Base-by-base conservation (phyloP, 2,329 filamentous ascomycete species). In the Pseudogymnoascus sp. region DNA sequence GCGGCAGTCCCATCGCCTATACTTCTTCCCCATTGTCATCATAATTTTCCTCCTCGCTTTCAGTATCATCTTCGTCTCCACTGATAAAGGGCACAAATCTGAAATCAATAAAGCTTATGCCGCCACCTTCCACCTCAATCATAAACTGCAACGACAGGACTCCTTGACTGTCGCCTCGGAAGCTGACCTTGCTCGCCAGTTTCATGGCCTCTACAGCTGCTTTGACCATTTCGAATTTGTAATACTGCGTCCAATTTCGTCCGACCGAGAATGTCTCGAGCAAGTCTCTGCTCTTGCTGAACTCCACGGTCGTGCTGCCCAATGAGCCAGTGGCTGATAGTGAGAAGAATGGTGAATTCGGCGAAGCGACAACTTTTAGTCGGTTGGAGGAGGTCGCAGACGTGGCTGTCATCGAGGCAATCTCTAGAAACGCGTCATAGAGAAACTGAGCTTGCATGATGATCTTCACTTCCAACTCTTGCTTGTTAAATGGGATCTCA, bases 91-190 rank as follows among this genome's bases (percentile, higher is more conserved):
- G 90, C 63, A 95, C 87, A 71, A 94, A 91, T 19, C 89, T 81
- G 73, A 93, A 95, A 73, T 94, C 90, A 23, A 94, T 80, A 75
- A 93, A 95, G 68, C 86, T 90, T 39, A 86, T 79, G 23, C 80
- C 80, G 4, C 83, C 82, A 6, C 83, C 83, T 65, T 94, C 91
- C 43, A 92, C 81, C 72, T 97, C 91, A 14, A 99, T 88, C 89
- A 99, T 94, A 70, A 97, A 97, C 72, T 99, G 94, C 73, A 97
- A 77, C 74, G 91, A 97, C 66, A 99, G 75, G 31, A 99, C 93
- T 0, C 94, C 93, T 72, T 96, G 91, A 1, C 83, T 81, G 74
- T 99, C 94, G 0, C 91, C 88, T 14, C 94, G 82, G 65, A 99
- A 82, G 72, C 92, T 96, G 63, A 97, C 92, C 75, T 97, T 99